Evolutionary conservation across 1,284 basidiomycete genomes (phyloP), one percentile per base, ranked within the genome.

Genomic region (Chiua sp.): DNA sequence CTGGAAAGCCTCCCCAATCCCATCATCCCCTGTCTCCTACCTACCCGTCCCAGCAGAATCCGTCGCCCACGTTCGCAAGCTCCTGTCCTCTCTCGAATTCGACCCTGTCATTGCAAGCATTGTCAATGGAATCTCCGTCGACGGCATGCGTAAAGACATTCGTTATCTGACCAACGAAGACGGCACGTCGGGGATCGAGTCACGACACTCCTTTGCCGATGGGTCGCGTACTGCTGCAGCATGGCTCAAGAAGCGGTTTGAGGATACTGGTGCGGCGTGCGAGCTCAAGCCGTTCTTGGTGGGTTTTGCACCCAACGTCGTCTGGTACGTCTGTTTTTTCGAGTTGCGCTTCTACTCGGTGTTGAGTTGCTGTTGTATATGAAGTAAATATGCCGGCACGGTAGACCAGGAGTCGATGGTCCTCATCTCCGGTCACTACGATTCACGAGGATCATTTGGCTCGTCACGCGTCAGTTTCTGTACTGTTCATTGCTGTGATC

Each of bases 381-480:
- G 49, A 61, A 91, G 89, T 68, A 80, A 80, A 49, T 92, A 90
- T 67, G 48, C 77, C 8, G 75, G 85, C 3, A 75, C 78, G 20
- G 77, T 39, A 15, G 65, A 70, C 48, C 8, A 76, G 42, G 75
- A 85, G 44, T 86, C 82, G 63, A 90, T 80, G 42, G 85, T 92
- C 30, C 80, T 96, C 51, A 78, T 95, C 53, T 90, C 89, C 58
- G 92, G 87, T 3, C 93, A 95, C 74, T 94, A 94, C 71, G 93
- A 96, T 72, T 92, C 89, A 53, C 87, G 94, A 37, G 94, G 94
- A 15, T 90, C 89, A 3, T 96, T 94, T 72, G 94, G 94, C n/a
- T 72, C 59, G 1, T 32, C 63, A 22, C 74, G 67, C 23, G 72
- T 75, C 55, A 55, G 72, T 65, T 32, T n/a, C 22, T 12, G n/a